Evolutionary conservation across 495 filamentous ascomycete genomes (phyloP).

Genomic region (Chlorociboria aeruginascens): DNA sequence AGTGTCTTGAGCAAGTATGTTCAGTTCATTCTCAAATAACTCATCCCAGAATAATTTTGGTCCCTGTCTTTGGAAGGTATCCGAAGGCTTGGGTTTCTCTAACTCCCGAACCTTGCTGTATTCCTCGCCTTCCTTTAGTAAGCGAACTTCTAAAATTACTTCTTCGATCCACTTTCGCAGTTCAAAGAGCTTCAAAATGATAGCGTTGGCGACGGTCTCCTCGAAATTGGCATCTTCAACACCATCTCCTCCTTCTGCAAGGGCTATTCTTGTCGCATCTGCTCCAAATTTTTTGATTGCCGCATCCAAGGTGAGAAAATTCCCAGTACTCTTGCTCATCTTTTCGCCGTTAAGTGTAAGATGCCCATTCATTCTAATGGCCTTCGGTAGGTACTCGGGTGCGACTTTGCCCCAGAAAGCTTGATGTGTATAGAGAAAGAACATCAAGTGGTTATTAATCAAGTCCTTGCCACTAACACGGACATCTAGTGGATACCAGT

Average conservation of each 20-base stretch:
- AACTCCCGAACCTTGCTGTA: too few relatives aligned
- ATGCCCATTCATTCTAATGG: constrained; percentile 81
- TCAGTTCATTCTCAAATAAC: constrained; percentile 90
- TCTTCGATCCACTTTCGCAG: constrained; percentile 92
- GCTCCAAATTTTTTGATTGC: constrained; percentile 87
- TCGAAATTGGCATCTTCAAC: constrained; percentile 97
- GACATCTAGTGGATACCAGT: constrained; percentile 91
- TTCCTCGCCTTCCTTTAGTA: too few relatives aligned
- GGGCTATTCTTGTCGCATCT: constrained; percentile 80
- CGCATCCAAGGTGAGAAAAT: constrained; percentile 86
- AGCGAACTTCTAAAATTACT: constrained; percentile 43
- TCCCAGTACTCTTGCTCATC: constrained; percentile 92
- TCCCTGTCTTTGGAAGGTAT: too few relatives aligned
- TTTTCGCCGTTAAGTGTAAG: constrained; percentile 90
- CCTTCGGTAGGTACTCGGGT: constrained; percentile 72
- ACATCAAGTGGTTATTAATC: constrained; percentile 84
- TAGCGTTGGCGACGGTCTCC: constrained; percentile 83
- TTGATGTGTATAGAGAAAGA: constrained; percentile 91
- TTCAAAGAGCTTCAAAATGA: constrained; percentile 73
- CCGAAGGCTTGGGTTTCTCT: too few relatives aligned
- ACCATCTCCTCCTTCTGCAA: constrained; percentile 90
- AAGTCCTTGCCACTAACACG: constrained; percentile 78
- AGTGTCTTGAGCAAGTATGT: constrained; percentile 20
- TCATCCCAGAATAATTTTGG: constrained; percentile 34
- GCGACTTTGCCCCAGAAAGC: constrained; percentile 57